phyloP scores from a whole-genome alignment of 805 yeast genomes.

The Ogataea glucozyma region DNA sequence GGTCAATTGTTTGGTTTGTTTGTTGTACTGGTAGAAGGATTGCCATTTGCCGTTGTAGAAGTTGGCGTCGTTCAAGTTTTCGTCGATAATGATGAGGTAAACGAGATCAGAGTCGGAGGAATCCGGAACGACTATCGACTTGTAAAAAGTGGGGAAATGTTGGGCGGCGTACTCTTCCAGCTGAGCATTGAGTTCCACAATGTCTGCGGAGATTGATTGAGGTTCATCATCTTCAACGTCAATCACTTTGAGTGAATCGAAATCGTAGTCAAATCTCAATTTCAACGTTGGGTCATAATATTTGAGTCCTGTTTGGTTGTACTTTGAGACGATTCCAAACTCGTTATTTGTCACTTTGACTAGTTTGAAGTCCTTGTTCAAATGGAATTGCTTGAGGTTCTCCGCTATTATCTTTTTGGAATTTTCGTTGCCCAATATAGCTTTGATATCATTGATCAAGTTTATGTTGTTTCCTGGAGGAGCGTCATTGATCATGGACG shows the following conservation, averaged over 20 bases:
- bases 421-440: slow-evolving; percentile 29
- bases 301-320: slow-evolving; percentile 51
- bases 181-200: slow-evolving; percentile 21
- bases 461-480: slow-evolving; percentile 55
- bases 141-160: slow-evolving; percentile 63
- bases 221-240: slow-evolving; percentile 46
- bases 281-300: slow-evolving; percentile 54
- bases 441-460: slow-evolving; percentile 31
- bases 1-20: slow-evolving; percentile 33
- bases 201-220: slow-evolving; percentile 21
- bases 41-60: slow-evolving; percentile 91
- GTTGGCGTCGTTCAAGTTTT: slow-evolving; percentile 70
- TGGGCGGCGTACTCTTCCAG: slow-evolving; percentile 56
- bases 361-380: slow-evolving; percentile 34
- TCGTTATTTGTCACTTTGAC: slow-evolving; percentile 29
- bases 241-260: slow-evolving; percentile 46
- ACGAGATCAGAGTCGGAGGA: slow-evolving; percentile 35
- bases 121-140: slow-evolving; percentile 45
- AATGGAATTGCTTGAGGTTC: slow-evolving; percentile 28
- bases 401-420: slow-evolving; percentile 28
- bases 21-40: slow-evolving; percentile 56
- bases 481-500: slow-evolving; percentile 46
- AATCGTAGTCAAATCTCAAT: slow-evolving; percentile 59
- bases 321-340: slow-evolving; percentile 46
- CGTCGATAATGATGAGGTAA: slow-evolving; percentile 63